Percentiles rank a stretch among this genome's conserved stretches.
Conservation (phyloP, 2,329 filamentous ascomycete genomes). For the Tolypocladium pustulatum region DNA sequence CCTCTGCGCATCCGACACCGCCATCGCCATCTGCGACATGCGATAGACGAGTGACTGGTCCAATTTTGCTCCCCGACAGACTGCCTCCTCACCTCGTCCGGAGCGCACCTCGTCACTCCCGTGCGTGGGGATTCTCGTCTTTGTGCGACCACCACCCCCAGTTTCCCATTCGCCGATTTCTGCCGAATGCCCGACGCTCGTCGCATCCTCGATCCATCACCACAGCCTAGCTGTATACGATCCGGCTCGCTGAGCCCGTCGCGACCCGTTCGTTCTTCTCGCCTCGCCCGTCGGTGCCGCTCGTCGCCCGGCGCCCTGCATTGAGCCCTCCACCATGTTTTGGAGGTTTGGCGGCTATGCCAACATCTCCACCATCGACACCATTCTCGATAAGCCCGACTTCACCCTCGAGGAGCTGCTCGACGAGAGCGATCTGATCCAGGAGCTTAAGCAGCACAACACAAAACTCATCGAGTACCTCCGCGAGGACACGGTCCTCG, state of each 20-base stretch:
- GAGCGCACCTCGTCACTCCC: neutral
- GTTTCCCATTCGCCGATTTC: neutral
- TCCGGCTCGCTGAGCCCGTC: slow-evolving; percentile 5
- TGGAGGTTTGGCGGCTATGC: slow-evolving; percentile 99
- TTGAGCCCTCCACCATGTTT: slow-evolving; percentile 67
- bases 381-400: slow-evolving; percentile 91
- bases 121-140: slow-evolving; percentile 1
- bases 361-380: slow-evolving; percentile 93
- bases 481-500: slow-evolving; percentile 74
- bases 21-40: neutral
- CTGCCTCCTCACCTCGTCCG: neutral
- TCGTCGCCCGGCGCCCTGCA: slow-evolving; percentile 21
- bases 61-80: neutral
- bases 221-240: slow-evolving; percentile 7
- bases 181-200: neutral
- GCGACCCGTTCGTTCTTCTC: slow-evolving; percentile 4
- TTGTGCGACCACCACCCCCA: slow-evolving; percentile 1
- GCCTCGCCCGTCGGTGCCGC: slow-evolving; percentile 18
- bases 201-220: slow-evolving; percentile 1
- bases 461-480: slow-evolving; percentile 94
- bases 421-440: slow-evolving; percentile 90
- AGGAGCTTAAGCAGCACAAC: slow-evolving; percentile 97
- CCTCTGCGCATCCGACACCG: neutral
- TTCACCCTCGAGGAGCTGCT: slow-evolving; percentile 92
- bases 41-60: neutral